phyloP scores from a whole-genome alignment of 768 basidiomycete genomes.

The Neoboletus brunneissimus region DNA sequence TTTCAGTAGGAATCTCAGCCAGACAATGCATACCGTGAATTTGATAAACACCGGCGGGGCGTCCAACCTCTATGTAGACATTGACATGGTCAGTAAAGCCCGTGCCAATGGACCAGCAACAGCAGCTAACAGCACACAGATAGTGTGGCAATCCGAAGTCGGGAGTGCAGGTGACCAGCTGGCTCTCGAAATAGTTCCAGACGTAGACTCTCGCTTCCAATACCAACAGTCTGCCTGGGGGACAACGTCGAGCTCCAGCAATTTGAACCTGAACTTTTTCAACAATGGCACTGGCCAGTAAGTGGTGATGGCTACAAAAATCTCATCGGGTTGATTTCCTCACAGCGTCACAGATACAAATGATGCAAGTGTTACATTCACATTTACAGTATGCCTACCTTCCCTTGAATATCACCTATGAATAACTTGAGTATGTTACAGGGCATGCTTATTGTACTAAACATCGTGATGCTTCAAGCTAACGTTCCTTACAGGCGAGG shows the following conservation, averaged over 20 bases:
- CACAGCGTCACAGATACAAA: slow-evolving; percentile 35
- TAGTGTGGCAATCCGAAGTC: slow-evolving; percentile 30
- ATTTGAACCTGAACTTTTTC: slow-evolving; percentile 39
- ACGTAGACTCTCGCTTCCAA: slow-evolving; percentile 37
- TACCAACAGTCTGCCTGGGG: slow-evolving; percentile 38
- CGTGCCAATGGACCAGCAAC: neutral
- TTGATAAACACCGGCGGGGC: slow-evolving; percentile 28
- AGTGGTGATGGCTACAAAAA: slow-evolving; percentile 2
- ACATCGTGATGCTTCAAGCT: neutral
- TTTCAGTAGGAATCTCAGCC: slow-evolving; percentile 33
- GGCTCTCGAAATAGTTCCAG: slow-evolving; percentile 26
- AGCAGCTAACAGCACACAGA: slow-evolving; percentile 8
- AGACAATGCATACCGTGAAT: slow-evolving; percentile 37
- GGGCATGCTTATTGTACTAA: slow-evolving; percentile 17
- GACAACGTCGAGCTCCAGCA: slow-evolving; percentile 28
- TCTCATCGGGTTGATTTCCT: neutral
- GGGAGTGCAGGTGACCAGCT: slow-evolving; percentile 16
- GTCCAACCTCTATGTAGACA: slow-evolving; percentile 38
- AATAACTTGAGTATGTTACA: slow-evolving; percentile 7
- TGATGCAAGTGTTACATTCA: slow-evolving; percentile 34
- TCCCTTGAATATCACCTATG: neutral
- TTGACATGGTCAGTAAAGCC: slow-evolving; percentile 47
- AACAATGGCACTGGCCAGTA: slow-evolving; percentile 44
- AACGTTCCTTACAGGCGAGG: slow-evolving; percentile 34
- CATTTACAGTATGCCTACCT: slow-evolving; percentile 36